Evolutionary conservation across 2,329 filamentous ascomycete genomes (phyloP).

Genomic region (Trichoderma asperellum): DNA sequence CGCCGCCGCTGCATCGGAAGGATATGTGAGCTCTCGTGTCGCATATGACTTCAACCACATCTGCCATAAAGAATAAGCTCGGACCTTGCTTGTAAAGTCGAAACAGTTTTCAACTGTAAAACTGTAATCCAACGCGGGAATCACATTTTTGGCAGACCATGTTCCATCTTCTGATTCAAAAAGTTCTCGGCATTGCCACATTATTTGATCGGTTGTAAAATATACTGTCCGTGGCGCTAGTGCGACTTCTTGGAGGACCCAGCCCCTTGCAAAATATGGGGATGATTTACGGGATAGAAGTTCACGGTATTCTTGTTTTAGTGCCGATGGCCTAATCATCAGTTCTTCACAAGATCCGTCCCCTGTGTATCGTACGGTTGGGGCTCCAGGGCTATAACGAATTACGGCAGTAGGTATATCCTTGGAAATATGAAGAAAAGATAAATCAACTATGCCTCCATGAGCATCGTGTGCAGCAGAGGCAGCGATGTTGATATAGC

Average conservation of each 20-base stretch:
- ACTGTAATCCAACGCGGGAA: background rate
- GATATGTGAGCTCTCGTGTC: background rate
- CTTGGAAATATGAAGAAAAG: background rate
- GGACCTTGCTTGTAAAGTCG: background rate
- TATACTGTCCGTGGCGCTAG: background rate
- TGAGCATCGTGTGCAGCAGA: background rate
- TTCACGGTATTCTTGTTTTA: background rate
- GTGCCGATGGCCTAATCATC: background rate
- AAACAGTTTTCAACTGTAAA: background rate
- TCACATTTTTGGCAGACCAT: background rate
- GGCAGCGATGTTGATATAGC: conserved; percentile 6
- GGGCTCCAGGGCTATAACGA: background rate
- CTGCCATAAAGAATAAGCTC: background rate
- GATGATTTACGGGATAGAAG: background rate
- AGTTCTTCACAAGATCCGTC: background rate
- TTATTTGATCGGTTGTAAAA: background rate
- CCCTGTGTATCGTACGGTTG: background rate
- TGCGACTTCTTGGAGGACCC: background rate
- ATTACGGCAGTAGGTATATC: background rate
- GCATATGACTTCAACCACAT: background rate
- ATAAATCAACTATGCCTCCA: background rate
- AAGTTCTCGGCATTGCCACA: background rate
- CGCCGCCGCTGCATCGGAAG: background rate
- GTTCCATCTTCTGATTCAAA: background rate
- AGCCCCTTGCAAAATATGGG: background rate